phyloP scores from a whole-genome alignment of 805 yeast species.

The Candida takata region DNA sequence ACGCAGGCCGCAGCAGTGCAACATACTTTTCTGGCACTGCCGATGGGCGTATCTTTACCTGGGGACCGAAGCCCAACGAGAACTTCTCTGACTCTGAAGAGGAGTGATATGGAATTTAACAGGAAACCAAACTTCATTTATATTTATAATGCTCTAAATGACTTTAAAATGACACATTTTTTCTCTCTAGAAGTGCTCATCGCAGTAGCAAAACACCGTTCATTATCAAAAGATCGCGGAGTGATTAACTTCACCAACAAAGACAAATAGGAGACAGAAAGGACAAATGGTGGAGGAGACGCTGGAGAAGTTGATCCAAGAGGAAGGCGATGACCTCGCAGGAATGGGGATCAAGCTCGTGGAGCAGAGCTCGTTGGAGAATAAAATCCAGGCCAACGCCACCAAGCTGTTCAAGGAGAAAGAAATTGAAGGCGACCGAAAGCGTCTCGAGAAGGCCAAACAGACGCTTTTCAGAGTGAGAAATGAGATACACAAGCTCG shows the following conservation, averaged over 20 bases:
- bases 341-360: slow-evolving; percentile 48
- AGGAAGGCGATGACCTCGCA: slow-evolving; percentile 4
- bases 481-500: slow-evolving; percentile 39
- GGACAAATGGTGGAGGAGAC: neutral
- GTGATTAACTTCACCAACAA: too few relatives aligned
- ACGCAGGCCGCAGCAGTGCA: slow-evolving; percentile 37
- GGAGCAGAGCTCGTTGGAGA: slow-evolving; percentile 77
- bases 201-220: too few relatives aligned
- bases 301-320: neutral
- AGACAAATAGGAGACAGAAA: too few relatives aligned
- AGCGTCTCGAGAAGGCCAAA: slow-evolving; percentile 63
- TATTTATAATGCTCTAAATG: too few relatives aligned
- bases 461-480: slow-evolving; percentile 38
- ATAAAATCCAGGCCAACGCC: slow-evolving; percentile 63
- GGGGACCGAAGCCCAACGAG: slow-evolving; percentile 37
- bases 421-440: slow-evolving; percentile 67
- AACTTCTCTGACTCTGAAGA: slow-evolving; percentile 6
- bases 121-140: too few relatives aligned
- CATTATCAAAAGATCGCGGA: too few relatives aligned
- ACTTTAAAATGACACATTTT: too few relatives aligned
- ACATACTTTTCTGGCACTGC: slow-evolving; percentile 54
- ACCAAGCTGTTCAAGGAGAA: slow-evolving; percentile 50
- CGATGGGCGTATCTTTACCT: slow-evolving; percentile 57
- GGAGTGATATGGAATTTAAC: too few relatives aligned
- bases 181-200: too few relatives aligned